Conservation (phyloP, 495 filamentous ascomycete genomes). For the Hypoxylon rickii region DNA sequence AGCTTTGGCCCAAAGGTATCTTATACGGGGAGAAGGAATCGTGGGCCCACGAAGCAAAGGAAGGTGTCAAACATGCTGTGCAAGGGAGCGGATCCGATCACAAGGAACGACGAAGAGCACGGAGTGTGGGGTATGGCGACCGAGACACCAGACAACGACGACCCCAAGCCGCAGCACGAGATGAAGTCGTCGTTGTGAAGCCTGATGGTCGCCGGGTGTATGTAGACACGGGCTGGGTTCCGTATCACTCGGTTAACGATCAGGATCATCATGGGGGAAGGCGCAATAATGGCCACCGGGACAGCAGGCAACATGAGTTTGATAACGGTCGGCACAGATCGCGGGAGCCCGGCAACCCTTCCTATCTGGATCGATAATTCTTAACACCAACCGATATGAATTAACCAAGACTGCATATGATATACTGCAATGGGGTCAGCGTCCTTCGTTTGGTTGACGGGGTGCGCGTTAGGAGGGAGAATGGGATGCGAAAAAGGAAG, state of each 20-base stretch:
- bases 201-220: slow-evolving; percentile 8
- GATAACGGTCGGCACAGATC: neutral
- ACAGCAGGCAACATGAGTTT: neutral
- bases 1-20: slow-evolving; percentile 49
- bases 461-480: too few relatives aligned
- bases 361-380: neutral
- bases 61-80: slow-evolving; percentile 16
- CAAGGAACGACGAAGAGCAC: neutral
- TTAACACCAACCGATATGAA: too few relatives aligned
- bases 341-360: neutral
- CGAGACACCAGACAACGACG: slow-evolving; percentile 1
- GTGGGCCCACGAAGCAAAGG: slow-evolving; percentile 25
- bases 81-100: neutral
- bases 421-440: too few relatives aligned
- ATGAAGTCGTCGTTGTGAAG: slow-evolving; percentile 2
- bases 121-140: neutral
- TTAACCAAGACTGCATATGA: too few relatives aligned
- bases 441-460: too few relatives aligned
- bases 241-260: neutral
- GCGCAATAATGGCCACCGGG: neutral
- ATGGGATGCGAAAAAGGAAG: too few relatives aligned
- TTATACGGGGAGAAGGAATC: slow-evolving; percentile 45
- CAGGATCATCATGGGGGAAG: neutral
- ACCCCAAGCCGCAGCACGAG: slow-evolving; percentile 1
- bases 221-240: neutral